These are phyloP conservation scores for Microsporum canis DNA, from an alignment of 2,329 filamentous ascomycete species.

Conservation along the genomic window DNA sequence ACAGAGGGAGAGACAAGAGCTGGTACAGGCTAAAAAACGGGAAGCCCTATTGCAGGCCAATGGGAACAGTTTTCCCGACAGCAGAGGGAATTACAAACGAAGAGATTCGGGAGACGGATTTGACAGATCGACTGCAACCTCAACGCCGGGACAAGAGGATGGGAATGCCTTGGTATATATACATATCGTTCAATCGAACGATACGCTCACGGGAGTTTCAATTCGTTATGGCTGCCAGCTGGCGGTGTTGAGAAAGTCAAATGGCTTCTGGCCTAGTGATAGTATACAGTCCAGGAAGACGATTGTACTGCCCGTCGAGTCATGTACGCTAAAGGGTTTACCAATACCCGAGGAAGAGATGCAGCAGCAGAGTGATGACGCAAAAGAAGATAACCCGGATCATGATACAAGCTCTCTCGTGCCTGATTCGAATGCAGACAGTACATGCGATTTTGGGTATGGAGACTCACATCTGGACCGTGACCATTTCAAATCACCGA, in stretches of 20 bases:
- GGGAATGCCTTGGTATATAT: slow-evolving; percentile 79
- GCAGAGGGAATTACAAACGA: slow-evolving; percentile 33
- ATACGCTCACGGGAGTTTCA: slow-evolving; percentile 84
- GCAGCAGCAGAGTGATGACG: not conserved
- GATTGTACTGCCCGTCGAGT: slow-evolving; percentile 76
- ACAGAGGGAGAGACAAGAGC: slow-evolving; percentile 35
- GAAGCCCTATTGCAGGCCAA: slow-evolving; percentile 37
- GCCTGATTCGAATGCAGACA: not conserved
- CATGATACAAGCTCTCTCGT: slow-evolving; percentile 5
- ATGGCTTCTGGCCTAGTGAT: slow-evolving; percentile 90
- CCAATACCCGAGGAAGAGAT: slow-evolving; percentile 29
- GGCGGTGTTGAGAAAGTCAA: slow-evolving; percentile 71
- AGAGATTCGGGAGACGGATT: slow-evolving; percentile 33
- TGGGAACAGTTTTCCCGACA: slow-evolving; percentile 27
- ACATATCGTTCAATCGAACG: slow-evolving; percentile 68
- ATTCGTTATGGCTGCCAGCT: slow-evolving; percentile 82
- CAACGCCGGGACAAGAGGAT: slow-evolving; percentile 44
- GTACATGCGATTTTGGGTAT: not conserved
- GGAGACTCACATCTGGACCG: not conserved
- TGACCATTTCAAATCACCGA: not conserved
- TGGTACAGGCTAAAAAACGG: slow-evolving; percentile 39
- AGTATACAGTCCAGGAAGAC: slow-evolving; percentile 73
- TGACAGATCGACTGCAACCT: slow-evolving; percentile 20
- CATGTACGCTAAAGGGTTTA: slow-evolving; percentile 71
- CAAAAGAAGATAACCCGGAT: not conserved